Base-by-base conservation (phyloP, 2,329 filamentous ascomycete species). In the Coleophoma cylindrospora region DNA sequence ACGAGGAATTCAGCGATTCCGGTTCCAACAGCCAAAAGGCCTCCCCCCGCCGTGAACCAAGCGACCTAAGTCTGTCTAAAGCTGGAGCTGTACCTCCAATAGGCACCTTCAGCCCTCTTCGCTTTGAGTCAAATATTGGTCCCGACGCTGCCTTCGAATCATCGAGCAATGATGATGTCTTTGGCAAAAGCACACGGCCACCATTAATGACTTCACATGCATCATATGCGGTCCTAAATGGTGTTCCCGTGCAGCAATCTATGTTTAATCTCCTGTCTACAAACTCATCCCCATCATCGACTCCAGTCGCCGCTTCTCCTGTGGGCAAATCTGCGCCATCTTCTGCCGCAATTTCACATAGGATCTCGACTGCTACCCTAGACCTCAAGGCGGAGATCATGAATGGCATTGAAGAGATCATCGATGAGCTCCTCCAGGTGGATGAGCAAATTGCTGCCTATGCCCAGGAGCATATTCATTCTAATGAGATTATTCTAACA, bases 351-450 rank as follows among this genome's bases (percentile, higher is more conserved):
- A 49, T 66, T 19, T 53, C 64, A 13, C 57, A 58, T n/a, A 59
- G 55, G 43, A 64, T 64, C 47, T 51, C 54, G 34, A 58, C 50
- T 12, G 56, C 58, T n/a, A 61, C 63, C 3, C 79, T 87, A 53
- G 87, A 95, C 55, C 75, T 97, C 51, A 87, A 91, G 53, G 89
- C 89, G 13, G 94, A 97, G 68, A 87, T 97, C 22, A 85, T 96
- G 57, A 89, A 94, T 61, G 94, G 91, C 40, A 96, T 99, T 61
- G 85, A 90, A 61, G 94, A 99, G 67, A 91, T 99, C 53, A 88
- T 95, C 68, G 94, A 99, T 64, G 94, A 99, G 70, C 84, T 99
- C 50, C 86, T 87, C 57, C 87, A 92, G 64, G 91, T 91, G 8
- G 94, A 96, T 65, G 90, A 95, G 63, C 91, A 96, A 68, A 95